Percentiles rank a stretch among this genome's conserved stretches.
These are phyloP conservation scores for Penicillium cinerascens DNA, from an alignment of 495 filamentous ascomycete genomes.

Conservation along the genomic window DNA sequence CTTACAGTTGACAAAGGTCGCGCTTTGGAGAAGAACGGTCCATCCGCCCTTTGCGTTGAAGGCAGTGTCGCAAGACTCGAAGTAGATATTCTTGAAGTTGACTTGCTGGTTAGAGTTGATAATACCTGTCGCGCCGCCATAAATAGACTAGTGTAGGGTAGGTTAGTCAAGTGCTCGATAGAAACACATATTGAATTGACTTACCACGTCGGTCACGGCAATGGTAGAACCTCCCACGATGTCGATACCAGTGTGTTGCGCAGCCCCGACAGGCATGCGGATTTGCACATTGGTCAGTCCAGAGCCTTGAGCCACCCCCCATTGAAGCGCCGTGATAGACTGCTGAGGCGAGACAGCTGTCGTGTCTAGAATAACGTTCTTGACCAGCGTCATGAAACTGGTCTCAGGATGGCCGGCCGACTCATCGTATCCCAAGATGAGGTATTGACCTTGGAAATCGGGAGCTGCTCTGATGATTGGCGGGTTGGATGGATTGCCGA, in stretches of 20 bases:
- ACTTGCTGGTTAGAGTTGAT: constrained; percentile 51
- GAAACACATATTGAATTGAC: constrained; percentile 6
- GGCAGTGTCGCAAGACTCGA: constrained; percentile 36
- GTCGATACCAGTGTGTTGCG: constrained; percentile 53
- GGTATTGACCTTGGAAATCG: constrained; percentile 28
- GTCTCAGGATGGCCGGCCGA: constrained; percentile 33
- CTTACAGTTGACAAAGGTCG: constrained; percentile 30
- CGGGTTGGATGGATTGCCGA: constrained; percentile 39
- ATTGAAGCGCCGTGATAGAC: constrained; percentile 46
- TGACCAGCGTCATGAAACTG: constrained; percentile 40
- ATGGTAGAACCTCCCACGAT: constrained; percentile 43
- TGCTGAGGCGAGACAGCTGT: constrained; percentile 23
- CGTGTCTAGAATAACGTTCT: constrained; percentile 43
- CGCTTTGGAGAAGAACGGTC: constrained; percentile 39
- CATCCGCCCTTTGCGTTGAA: constrained; percentile 40
- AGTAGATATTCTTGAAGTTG: constrained; percentile 46
- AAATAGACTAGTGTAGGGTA: constrained; percentile 37
- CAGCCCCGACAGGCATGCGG: constrained; percentile 55
- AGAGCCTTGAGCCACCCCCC: constrained; percentile 69
- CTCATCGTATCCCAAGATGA: constrained; percentile 35
- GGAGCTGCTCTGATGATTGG: constrained; percentile 33
- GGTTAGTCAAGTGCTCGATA: constrained; percentile 9
- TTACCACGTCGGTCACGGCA: constrained; percentile 46
- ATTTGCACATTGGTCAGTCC: constrained; percentile 72
- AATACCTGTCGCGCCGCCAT: constrained; percentile 48